Base-by-base conservation (phyloP, 495 filamentous ascomycete species). In the Talaromyces wortmannii region DNA sequence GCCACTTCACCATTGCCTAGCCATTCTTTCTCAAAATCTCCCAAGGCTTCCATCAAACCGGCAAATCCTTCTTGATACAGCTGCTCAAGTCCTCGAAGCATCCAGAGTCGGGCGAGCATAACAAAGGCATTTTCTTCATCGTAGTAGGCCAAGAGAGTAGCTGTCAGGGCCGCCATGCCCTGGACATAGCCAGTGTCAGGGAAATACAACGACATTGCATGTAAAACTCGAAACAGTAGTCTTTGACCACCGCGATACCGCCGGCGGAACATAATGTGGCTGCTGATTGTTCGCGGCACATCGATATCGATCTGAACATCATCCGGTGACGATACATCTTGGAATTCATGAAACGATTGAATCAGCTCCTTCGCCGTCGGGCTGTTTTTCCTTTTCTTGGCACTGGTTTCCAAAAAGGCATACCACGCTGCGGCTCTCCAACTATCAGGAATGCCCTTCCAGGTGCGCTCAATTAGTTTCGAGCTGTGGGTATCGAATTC, bases 241-340 rank as follows among this genome's bases (percentile, higher is more conserved):
- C 94, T 83, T 67, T 99, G 94, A 2, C 92, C 92, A 53, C 86
- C 87, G 10, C 91, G 85, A 74, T 99, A 99, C 31, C 95, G 79
- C 53, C 84, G 80, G 18, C 94, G 84, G 64, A 99, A 99, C 95
- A 99, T 96, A 63, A 99, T 92, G 69, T 99, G 94, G 58, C 88
- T 86, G 63, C 83, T 92, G 65, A 99, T 95, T 7, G 94, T 99
- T 48, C 94, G 83, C 0, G 94, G 94, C 43, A 99, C 92, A 63
- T 99, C 94, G 29, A 96, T 83, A 67, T 99, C 94, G 59, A 99
- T 99, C 65, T 99, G 94, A 7, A 92, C 86, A 64, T 99, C 94
- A 63, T 99, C 94, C 0, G 91, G 84, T 6, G 87, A 95, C 36
- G 82, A 81, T 45, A 84, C 68, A 7, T 85, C 76, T 53, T 90